phyloP scores from a whole-genome alignment of 2,329 filamentous ascomycete genomes.

The Didymella lethalis region DNA sequence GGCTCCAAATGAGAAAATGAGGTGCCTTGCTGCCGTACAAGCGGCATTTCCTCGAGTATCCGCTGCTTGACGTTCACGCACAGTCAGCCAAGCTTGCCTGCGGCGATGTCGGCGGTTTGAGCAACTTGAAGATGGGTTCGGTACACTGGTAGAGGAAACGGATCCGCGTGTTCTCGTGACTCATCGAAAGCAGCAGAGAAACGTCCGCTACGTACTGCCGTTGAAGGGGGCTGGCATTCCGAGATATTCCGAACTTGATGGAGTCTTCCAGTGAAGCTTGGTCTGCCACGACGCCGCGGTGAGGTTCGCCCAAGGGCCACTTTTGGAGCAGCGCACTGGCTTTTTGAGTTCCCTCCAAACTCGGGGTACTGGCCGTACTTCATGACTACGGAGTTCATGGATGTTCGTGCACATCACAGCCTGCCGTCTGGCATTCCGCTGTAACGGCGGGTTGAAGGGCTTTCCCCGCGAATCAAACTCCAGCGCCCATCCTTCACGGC shows the following conservation, averaged over 20 bases:
- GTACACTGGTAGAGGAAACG: slow-evolving; percentile 31
- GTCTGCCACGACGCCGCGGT: slow-evolving; percentile 25
- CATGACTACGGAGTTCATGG: slow-evolving; percentile 32
- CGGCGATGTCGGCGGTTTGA: slow-evolving; percentile 46
- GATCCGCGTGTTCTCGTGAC: slow-evolving; percentile 47
- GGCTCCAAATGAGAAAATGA: slow-evolving; percentile 11
- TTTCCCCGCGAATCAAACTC: slow-evolving; percentile 38
- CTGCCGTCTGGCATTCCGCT: slow-evolving; percentile 33
- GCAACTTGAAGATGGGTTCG: slow-evolving; percentile 21
- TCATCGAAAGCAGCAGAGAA: slow-evolving; percentile 41
- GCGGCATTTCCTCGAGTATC: slow-evolving; percentile 40
- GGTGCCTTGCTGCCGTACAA: slow-evolving; percentile 7
- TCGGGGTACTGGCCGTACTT: slow-evolving; percentile 17
- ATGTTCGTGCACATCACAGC: slow-evolving; percentile 24
- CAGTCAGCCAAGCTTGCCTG: slow-evolving; percentile 26
- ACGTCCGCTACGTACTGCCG: slow-evolving; percentile 27
- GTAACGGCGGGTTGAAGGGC: slow-evolving; percentile 32
- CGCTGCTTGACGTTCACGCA: slow-evolving; percentile 27
- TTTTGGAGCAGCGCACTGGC: slow-evolving; percentile 17
- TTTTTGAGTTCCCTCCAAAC: slow-evolving; percentile 16
- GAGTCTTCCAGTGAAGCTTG: slow-evolving; percentile 15
- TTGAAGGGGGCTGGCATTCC: slow-evolving; percentile 27
- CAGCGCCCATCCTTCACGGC: slow-evolving; percentile 21
- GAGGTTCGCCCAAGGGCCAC: slow-evolving; percentile 18
- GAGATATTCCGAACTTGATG: slow-evolving; percentile 40